Conservation (phyloP, 306 rosid genomes). For the Sophora flavescens region DNA sequence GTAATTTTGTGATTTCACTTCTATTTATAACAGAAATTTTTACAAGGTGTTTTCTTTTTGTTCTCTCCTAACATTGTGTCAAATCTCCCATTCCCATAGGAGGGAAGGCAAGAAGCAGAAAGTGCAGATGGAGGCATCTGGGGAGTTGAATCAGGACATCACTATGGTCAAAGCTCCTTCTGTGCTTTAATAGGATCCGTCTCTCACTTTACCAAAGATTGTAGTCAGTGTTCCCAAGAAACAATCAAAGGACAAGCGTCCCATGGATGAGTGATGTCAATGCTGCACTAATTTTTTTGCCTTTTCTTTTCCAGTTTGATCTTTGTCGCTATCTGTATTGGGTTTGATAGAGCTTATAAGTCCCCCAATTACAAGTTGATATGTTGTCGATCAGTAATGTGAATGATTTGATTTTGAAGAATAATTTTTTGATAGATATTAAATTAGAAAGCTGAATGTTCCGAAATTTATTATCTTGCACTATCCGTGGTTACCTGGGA, state of each 20-base stretch:
- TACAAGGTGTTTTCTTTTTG: constrained; percentile 11
- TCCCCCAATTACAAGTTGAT: constrained; percentile 8
- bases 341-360: neutral
- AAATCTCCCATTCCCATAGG: constrained; percentile 53
- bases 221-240: constrained; percentile 59
- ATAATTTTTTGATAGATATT: no score
- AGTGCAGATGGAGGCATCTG: constrained; percentile 46
- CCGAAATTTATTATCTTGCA: no score
- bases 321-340: neutral
- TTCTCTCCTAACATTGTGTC: constrained; percentile 22
- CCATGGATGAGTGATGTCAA: constrained; percentile 75
- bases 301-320: neutral
- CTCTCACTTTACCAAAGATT: constrained; percentile 62
- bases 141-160: constrained; percentile 63
- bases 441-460: no score
- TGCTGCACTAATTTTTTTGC: neutral
- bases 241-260: constrained; percentile 50
- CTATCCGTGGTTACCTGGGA: no score
- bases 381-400: neutral
- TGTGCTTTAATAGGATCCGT: constrained; percentile 55
- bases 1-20: constrained; percentile 51
- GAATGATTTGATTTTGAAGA: constrained; percentile 22
- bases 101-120: constrained; percentile 57
- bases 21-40: neutral
- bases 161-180: constrained; percentile 67